Base-by-base conservation (phyloP, 106 monocot genomes). In the Vanilla planifolia region DNA sequence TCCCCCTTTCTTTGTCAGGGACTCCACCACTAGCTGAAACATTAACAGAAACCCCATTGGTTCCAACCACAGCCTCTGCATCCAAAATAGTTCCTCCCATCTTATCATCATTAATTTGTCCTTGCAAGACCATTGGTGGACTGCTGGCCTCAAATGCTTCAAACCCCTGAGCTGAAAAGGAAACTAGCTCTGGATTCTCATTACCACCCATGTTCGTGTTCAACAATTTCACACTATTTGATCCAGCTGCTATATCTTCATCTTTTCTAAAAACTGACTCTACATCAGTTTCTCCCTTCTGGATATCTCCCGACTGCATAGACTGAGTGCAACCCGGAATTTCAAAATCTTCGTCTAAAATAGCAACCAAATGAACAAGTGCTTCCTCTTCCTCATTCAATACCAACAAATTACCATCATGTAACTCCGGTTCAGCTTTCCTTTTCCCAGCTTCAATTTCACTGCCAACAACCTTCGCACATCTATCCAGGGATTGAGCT, bases 271-370 rank as follows among this genome's bases (percentile, higher is more conserved):
- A 50, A 2, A 11, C 48, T 48, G 14, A 7, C 8, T 48, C 25
- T 29, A 53, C 27, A 53, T 53, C 29, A 32, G 30, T 53, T 53
- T n/a, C 53, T 32, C 30, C 8, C 53, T 32, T 53, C 30, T 53
- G 53, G 6, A 15, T 30, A 32, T 35, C 57, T 57, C 20, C 57
- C 5, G 20, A 57, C 34, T 35, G 20, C 57, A 35, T 20, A 36
- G n/a, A n/a, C 28, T 35, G 57, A 11, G 33, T 35, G 3, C 8
- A 3, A 34, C 2, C 33, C 17, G 19, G 34, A 34, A 20, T 21
- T 34, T 57, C 57, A 36, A 34, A 57, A 10, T 8, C 33, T 19
- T 57, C 35, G 21, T 33, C 57, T 21, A 35, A 57, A 17, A 28
- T 9, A 57, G 35, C 20, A 57, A 34, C 35, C 28, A 34, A 21